Evolutionary conservation across 75 land plant species (phyloP).

Genomic region (Gnetum montanum): DNA sequence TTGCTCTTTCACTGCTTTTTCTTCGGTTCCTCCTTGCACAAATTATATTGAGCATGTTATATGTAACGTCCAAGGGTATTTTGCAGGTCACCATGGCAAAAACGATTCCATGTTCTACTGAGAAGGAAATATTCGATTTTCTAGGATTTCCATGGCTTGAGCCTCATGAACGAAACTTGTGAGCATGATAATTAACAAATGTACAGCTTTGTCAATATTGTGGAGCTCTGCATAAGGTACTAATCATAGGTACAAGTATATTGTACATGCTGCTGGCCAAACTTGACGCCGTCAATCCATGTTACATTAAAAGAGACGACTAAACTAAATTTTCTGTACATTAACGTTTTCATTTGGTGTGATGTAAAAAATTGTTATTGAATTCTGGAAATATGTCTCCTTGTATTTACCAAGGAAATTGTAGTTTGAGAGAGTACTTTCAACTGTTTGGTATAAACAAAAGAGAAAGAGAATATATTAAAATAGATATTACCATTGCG

Average conservation of each 20-base stretch:
- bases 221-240: background rate
- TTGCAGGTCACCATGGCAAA: background rate
- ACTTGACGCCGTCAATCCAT: background rate
- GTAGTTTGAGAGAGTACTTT: no score
- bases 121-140: background rate
- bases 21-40: background rate
- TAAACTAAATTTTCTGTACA: no score
- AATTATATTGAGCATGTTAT: background rate
- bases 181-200: background rate
- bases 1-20: background rate
- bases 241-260: background rate
- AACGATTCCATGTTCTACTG: background rate
- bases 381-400: no score
- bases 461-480: no score
- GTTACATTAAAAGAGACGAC: no score
- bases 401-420: no score
- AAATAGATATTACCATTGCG: no score
- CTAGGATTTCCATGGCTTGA: background rate
- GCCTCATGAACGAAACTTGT: background rate
- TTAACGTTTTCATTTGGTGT: no score
- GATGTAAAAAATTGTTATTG: no score
- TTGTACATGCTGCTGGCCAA: background rate
- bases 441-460: no score
- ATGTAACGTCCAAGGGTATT: background rate
- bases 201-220: no score